Base-by-base conservation (phyloP, 805 yeast genomes). In the Pichia scutulata region DNA sequence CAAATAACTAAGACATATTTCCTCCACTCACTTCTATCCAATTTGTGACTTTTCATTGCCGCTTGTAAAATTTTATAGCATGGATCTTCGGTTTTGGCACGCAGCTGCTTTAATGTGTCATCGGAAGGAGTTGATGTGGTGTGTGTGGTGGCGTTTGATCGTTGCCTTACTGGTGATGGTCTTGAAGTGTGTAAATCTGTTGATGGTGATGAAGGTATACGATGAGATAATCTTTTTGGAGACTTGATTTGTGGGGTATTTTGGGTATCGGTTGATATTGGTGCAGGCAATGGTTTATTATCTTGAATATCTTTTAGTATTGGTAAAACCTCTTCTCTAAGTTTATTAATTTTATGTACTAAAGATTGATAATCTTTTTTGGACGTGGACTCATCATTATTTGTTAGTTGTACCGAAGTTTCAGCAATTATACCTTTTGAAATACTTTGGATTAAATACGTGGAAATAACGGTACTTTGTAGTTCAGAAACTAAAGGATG, bases 71-170 rank as follows among this genome's bases (percentile, higher is more conserved):
- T 84, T 64, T 86, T 86, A 58, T 85, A 82, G 64, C 97, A 89
- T 2, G 97, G 89, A 59, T 92, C 98, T 49, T 89, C 96, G 24
- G 87, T 81, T 8, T 92, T 84, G 1, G 96, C 95, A 44, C 93
- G 70, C 54, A 90, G 68, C 58, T 87, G 93, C 59, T 87, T 86
- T 56, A 89, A 72, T 0, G 96, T 95, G 60, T 89, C 95, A 28
- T 43, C 22, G 1, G 14, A 33, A 6, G 46, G 22, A 22, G 23
- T 28, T 2, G n/a, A 21, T 6, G 16, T 13, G 8, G 24, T 14
- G 14, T 21, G 23, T 1, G 36, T n/a, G 5, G 22, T 16, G 9
- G 21, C 1, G 4, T 41, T 16, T 1, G 19, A 33, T 33, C 19
- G 19, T n/a, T 33, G 37, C 10, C 37, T 33, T 33, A n/a, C n/a